Evolutionary conservation across 768 basidiomycete genomes (phyloP), one percentile per base, ranked within the genome.

Genomic region (Antrodiella citrinella): DNA sequence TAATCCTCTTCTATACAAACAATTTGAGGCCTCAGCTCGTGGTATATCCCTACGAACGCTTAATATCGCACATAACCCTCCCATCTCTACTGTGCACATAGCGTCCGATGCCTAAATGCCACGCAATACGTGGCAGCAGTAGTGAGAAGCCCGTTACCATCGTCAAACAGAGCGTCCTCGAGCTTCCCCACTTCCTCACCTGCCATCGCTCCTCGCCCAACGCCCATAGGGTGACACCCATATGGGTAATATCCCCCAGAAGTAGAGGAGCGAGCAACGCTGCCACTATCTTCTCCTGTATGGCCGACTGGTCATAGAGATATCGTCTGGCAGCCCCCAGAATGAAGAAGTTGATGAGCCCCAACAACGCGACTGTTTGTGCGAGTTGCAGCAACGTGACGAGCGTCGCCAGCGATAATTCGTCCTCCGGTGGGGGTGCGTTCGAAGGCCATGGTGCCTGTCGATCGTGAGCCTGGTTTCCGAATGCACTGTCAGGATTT

Each of bases 341-440:
- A 43, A 88, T 65, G 63, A 81, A 87, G 51, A 80, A 58, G 60
- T 88, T 89, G 51, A 89, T 61, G 50, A 85, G 58, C 11, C 87
- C 87, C 55, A 89, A 64, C 22, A 90, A 78, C 38, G 78, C 84
- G 57, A 85, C 86, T 46, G 85, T 85, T 56, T 89, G 83, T 1
- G 82, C 85, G 48, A 90, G 81, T 60, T 90, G 87, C 43, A 84
- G 66, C 53, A 86, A 68, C 1, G 84, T 86, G 45, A 89, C 82
- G 20, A 78, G 63, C 11, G 86, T 81, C 1, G 86, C 86, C 26
- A 60, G 72, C 1, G 82, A 78, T 15, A 86, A 70, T 25, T 59
- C 67, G 26, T 66, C 58, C 13, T 78, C 76, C 26, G 84, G 30
- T 15, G 30, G 79, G 4, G 68, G 60, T 39, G 56, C 67, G 50